phyloP scores from a whole-genome alignment of 495 filamentous ascomycete genomes.

The Talaromyces proteolyticus region DNA sequence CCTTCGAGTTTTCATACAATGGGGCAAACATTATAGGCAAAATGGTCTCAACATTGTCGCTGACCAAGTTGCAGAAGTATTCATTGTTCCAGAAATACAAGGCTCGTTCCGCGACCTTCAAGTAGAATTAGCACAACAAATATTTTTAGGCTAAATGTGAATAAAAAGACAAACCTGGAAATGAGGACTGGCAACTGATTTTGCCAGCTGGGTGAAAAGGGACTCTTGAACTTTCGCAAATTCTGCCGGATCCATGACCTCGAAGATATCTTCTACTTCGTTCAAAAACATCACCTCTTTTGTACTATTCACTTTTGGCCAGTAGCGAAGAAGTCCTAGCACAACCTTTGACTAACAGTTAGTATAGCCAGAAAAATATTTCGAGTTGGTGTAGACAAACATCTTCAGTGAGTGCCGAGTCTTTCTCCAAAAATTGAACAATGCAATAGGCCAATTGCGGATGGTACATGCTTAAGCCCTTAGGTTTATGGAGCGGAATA shows the following conservation, averaged over 20 bases:
- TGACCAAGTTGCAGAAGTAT: constrained; percentile 99
- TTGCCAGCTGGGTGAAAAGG: constrained; percentile 92
- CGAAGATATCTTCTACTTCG: constrained; percentile 98
- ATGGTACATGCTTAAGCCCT: constrained; percentile 99
- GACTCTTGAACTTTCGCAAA: constrained; percentile 99
- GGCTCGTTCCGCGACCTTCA: constrained; percentile 84
- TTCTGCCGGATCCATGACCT: constrained; percentile 98
- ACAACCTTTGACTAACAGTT: constrained; percentile 60
- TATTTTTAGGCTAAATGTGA: not conserved
- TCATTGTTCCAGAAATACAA: constrained; percentile 99
- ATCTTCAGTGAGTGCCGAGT: constrained; percentile 95
- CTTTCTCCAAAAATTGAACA: constrained; percentile 98
- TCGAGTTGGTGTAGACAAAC: constrained; percentile 35
- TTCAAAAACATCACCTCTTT: constrained; percentile 99
- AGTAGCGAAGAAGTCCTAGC: constrained; percentile 88
- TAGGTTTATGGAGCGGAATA: constrained; percentile 94
- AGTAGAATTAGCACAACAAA: not conserved
- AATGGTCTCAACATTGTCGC: constrained; percentile 98
- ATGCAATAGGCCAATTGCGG: constrained; percentile 98
- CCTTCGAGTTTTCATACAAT: constrained; percentile 98
- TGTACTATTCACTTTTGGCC: constrained; percentile 98
- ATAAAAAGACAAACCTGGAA: constrained; percentile 65
- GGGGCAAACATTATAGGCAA: constrained; percentile 99
- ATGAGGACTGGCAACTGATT: constrained; percentile 96
- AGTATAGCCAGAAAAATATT: not conserved